Percentiles rank a stretch among this genome's conserved stretches.
phyloP scores from a whole-genome alignment of 768 basidiomycete species.

The Boletellus sp. region DNA sequence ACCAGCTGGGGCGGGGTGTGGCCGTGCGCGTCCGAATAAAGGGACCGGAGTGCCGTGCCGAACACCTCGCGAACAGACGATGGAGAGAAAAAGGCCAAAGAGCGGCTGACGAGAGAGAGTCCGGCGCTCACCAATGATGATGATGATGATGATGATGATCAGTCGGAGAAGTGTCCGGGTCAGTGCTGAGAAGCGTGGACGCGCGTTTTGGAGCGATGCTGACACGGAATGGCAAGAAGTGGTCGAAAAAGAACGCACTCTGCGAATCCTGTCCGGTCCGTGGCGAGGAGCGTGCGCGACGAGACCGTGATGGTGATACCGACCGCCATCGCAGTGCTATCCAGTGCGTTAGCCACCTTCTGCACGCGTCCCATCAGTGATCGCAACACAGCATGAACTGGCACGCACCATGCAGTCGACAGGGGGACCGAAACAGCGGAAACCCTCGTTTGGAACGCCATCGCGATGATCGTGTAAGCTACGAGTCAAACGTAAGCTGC shows the following conservation, averaged over 20 bases:
- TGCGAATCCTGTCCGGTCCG: constrained; percentile 24
- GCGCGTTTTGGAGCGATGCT: background rate
- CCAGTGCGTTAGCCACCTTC: constrained; percentile 12
- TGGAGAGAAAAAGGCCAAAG: constrained; percentile 19
- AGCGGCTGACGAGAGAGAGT: constrained; percentile 19
- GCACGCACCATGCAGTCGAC: constrained; percentile 14
- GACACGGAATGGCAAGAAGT: background rate
- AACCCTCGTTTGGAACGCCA: constrained; percentile 14
- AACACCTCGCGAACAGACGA: constrained; percentile 14
- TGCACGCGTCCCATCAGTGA: constrained; percentile 8
- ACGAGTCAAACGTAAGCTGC: constrained; percentile 4
- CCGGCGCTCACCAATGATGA: constrained; percentile 25
- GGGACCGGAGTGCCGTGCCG: background rate
- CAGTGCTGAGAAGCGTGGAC: constrained; percentile 16
- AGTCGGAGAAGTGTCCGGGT: constrained; percentile 22
- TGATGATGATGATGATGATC: no score
- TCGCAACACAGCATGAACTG: background rate
- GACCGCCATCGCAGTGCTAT: constrained; percentile 15
- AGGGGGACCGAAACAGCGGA: constrained; percentile 16
- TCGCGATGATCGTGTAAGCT: constrained; percentile 17
- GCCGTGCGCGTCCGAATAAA: no score
- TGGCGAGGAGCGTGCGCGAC: constrained; percentile 19
- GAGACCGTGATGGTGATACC: constrained; percentile 19
- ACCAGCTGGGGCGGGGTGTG: constrained; percentile 11
- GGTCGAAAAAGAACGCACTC: constrained; percentile 9